phyloP scores from a whole-genome alignment of 768 basidiomycete genomes.

The Tylopilus intermedius region DNA sequence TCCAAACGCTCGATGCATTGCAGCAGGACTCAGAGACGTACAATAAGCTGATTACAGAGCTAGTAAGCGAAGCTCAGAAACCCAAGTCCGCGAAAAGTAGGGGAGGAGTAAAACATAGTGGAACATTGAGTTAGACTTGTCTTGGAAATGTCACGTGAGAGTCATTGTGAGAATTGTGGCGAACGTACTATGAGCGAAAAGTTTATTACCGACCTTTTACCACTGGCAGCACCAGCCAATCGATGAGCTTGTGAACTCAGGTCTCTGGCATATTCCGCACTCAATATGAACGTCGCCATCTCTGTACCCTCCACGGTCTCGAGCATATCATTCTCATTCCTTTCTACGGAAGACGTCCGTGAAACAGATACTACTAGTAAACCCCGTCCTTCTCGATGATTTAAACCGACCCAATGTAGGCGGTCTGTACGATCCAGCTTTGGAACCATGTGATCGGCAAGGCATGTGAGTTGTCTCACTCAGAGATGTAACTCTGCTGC shows the following conservation, averaged over 20 bases:
- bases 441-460: slow-evolving; percentile 82
- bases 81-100: slow-evolving; percentile 62
- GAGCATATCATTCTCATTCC: slow-evolving; percentile 89
- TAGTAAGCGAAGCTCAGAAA: slow-evolving; percentile 90
- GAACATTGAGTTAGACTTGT: too few relatives aligned
- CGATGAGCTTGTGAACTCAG: neutral
- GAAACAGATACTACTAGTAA: slow-evolving; percentile 93
- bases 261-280: neutral
- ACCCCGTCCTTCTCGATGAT: slow-evolving; percentile 89
- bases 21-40: slow-evolving; percentile 88
- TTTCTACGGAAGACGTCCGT: slow-evolving; percentile 85
- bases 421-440: slow-evolving; percentile 91
- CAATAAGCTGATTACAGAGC: slow-evolving; percentile 84
- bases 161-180: slow-evolving; percentile 14
- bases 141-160: too few relatives aligned
- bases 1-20: slow-evolving; percentile 75
- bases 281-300: slow-evolving; percentile 81
- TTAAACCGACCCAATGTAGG: slow-evolving; percentile 87
- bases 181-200: slow-evolving; percentile 10
- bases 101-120: slow-evolving; percentile 44
- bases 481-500: neutral
- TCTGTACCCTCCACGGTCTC: slow-evolving; percentile 82
- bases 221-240: neutral
- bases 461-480: slow-evolving; percentile 69
- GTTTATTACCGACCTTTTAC: neutral